Evolutionary conservation across 768 basidiomycete genomes (phyloP).

Genomic region (Kockovaella imperatae): DNA sequence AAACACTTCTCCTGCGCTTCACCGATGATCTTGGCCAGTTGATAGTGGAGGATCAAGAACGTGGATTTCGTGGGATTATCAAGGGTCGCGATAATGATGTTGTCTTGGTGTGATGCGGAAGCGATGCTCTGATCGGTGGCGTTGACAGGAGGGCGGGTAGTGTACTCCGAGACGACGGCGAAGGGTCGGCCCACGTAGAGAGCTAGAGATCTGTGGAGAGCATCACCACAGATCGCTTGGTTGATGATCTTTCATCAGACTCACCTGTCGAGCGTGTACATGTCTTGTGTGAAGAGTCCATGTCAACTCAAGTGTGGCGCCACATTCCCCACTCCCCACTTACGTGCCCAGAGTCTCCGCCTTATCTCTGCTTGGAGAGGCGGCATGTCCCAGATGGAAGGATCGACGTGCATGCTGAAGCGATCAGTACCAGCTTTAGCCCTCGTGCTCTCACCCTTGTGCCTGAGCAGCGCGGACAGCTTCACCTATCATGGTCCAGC

Average conservation of each 20-base stretch:
- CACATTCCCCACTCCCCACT: conserved; percentile 1
- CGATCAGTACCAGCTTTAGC: background rate
- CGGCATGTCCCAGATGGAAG: conserved; percentile 15
- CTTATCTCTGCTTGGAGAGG: conserved; percentile 19
- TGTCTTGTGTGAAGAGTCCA: conserved; percentile 4
- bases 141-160: conserved; percentile 13
- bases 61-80: conserved; percentile 15
- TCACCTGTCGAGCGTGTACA: conserved; percentile 21
- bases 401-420: conserved; percentile 22
- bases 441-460: conserved; percentile 14
- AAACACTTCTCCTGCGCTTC: conserved; percentile 14
- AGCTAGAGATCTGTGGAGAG: conserved; percentile 10
- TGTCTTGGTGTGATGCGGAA: background rate
- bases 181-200: conserved; percentile 27
- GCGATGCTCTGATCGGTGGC: conserved; percentile 18
- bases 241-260: background rate
- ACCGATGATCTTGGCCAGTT: conserved; percentile 19
- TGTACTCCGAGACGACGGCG: conserved; percentile 20
- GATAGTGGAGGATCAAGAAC: conserved; percentile 18
- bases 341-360: conserved; percentile 26
- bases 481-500: conserved; percentile 18
- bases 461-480: conserved; percentile 20
- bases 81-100: conserved; percentile 5
- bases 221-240: background rate
- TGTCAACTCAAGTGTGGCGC: background rate